These are phyloP conservation scores for Metarhizium guizhouense DNA, from an alignment of 2,329 filamentous ascomycete species.

Conservation along the genomic window DNA sequence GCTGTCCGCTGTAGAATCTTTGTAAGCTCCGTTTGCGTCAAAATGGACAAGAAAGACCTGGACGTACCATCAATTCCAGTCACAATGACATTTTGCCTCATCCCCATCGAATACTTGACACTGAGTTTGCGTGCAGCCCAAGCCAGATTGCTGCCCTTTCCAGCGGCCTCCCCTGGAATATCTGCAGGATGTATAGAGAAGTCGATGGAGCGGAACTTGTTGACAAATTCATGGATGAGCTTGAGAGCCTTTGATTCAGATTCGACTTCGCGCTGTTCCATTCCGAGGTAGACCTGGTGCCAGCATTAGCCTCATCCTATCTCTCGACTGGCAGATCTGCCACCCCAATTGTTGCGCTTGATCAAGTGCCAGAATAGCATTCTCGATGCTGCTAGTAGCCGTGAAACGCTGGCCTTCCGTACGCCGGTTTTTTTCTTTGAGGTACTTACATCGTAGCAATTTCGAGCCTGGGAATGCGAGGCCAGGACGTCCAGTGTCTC, in stretches of 20 bases:
- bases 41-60: too few species aligned
- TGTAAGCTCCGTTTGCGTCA: too few species aligned
- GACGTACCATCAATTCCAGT: conserved; percentile 60
- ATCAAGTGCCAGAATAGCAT: too few species aligned
- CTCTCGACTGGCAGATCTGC: not conserved
- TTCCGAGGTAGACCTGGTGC: conserved; percentile 60
- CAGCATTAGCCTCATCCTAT: conserved; percentile 3
- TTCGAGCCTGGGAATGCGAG: conserved; percentile 53
- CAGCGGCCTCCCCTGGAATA: conserved; percentile 59
- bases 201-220: conserved; percentile 57
- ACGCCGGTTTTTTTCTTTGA: too few species aligned
- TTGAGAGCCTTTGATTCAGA: conserved; percentile 52
- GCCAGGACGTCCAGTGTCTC: conserved; percentile 62
- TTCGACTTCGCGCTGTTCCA: conserved; percentile 59
- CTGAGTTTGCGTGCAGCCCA: conserved; percentile 62
- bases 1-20: conserved; percentile 49
- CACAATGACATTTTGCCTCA: conserved; percentile 54
- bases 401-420: too few species aligned
- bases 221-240: conserved; percentile 53
- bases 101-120: conserved; percentile 44
- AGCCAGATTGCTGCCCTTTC: conserved; percentile 66
- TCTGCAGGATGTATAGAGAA: conserved; percentile 59
- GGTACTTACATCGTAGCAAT: conserved; percentile 58
- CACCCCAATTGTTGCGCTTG: too few species aligned
- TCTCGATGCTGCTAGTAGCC: too few species aligned